A percentile compares a stretch with the other conserved stretches of the same genome.
These are phyloP conservation scores for Stachybotrys elegans DNA, from an alignment of 2,329 filamentous ascomycete species.

Conservation along the genomic window DNA sequence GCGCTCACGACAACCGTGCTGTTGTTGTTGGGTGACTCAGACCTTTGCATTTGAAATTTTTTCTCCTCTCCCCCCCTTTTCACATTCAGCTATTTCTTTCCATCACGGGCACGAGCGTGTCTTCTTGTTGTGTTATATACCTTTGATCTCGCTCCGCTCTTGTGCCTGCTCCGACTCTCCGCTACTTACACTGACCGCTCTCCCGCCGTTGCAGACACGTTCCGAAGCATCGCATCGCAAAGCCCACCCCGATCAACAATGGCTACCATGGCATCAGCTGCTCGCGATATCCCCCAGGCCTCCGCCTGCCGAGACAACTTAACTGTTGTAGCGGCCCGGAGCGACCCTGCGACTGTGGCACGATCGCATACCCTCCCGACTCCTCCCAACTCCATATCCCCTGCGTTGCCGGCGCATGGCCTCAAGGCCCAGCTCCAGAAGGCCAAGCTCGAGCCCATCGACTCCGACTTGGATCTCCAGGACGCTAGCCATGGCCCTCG, in stretches of 20 bases:
- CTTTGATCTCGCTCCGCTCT: conserved; percentile 8
- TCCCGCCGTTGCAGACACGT: conserved; percentile 29
- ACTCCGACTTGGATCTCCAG: conserved; percentile 84
- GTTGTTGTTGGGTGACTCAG: conserved; percentile 17
- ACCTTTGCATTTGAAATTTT: conserved; percentile 3
- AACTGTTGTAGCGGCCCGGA: conserved; percentile 65
- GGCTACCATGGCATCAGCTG: conserved; percentile 62
- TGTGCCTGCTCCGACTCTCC: conserved; percentile 3
- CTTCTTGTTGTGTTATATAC: too few relatives aligned
- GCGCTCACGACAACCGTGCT: too few relatives aligned
- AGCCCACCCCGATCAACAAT: conserved; percentile 42
- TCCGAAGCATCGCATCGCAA: conserved; percentile 42
- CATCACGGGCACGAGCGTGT: too few relatives aligned
- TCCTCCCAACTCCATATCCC: conserved; percentile 93
- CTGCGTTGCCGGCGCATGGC: conserved; percentile 75
- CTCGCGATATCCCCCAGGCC: conserved; percentile 62
- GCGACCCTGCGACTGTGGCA: conserved; percentile 56
- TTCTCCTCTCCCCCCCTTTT: conserved; percentile 6
- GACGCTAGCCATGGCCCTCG: conserved; percentile 40
- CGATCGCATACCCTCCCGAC: conserved; percentile 68
- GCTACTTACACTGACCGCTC: conserved; percentile 12
- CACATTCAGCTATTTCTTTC: neutral
- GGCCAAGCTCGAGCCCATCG: conserved; percentile 59
- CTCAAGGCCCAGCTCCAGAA: conserved; percentile 63
- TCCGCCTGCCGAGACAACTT: conserved; percentile 63